Percentiles rank a stretch among this genome's conserved stretches.
phyloP scores from a whole-genome alignment of 306 rosid species.

The Rosa multiflora region DNA sequence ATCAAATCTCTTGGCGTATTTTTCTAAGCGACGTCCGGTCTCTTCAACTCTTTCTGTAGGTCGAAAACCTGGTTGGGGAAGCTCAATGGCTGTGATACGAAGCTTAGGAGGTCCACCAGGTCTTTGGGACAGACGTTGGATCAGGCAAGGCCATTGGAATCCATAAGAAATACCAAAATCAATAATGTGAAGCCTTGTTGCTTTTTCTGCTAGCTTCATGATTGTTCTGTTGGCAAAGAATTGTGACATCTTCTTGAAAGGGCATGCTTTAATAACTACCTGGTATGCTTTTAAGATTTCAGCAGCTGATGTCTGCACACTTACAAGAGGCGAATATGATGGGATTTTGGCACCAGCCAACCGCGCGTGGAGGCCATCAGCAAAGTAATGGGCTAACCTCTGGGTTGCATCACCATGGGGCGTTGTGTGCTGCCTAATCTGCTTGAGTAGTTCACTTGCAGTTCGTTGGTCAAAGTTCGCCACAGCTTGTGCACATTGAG shows the following conservation, averaged over 20 bases:
- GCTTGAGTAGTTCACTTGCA: slow-evolving; percentile 26
- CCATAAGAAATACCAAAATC: slow-evolving; percentile 48
- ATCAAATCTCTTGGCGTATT: slow-evolving; percentile 39
- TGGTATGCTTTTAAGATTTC: slow-evolving; percentile 34
- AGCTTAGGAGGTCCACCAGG: slow-evolving; percentile 43
- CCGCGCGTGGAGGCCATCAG: slow-evolving; percentile 40
- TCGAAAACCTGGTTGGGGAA: slow-evolving; percentile 44
- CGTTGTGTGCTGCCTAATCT: slow-evolving; percentile 35
- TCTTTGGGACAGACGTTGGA: slow-evolving; percentile 34
- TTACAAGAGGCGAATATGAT: slow-evolving; percentile 19
- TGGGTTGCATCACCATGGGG: slow-evolving; percentile 38
- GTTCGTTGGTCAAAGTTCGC: slow-evolving; percentile 26
- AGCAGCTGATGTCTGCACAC: slow-evolving; percentile 31
- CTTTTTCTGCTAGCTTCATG: slow-evolving; percentile 21
- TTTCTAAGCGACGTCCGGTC: slow-evolving; percentile 31
- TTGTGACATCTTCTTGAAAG: slow-evolving; percentile 29
- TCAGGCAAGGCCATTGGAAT: slow-evolving; percentile 48
- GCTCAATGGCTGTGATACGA: slow-evolving; percentile 43
- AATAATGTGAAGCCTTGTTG: slow-evolving; percentile 34
- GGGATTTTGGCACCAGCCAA: slow-evolving; percentile 31
- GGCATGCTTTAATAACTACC: slow-evolving; percentile 35
- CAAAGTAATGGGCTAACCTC: slow-evolving; percentile 45
- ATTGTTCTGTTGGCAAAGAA: slow-evolving; percentile 34
- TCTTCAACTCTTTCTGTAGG: slow-evolving; percentile 38
- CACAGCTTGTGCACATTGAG: slow-evolving; percentile 42